phyloP scores from a whole-genome alignment of 169 alveolate genomes.

The Plasmodium vivax region DNA sequence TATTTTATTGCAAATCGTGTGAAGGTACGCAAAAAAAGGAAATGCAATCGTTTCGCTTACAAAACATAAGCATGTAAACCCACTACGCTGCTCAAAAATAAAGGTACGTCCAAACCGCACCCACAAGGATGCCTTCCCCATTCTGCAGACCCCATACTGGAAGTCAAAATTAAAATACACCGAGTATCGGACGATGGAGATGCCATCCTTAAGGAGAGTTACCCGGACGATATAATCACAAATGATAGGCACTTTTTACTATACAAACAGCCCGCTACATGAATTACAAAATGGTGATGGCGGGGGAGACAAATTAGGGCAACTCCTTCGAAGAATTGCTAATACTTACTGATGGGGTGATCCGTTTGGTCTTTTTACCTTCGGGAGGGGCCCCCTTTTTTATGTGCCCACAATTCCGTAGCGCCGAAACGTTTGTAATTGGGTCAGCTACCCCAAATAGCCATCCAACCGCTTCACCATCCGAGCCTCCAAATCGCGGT shows the following conservation, averaged over 20 bases:
- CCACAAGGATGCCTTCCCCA: neutral
- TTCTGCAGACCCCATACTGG: conserved; percentile 13
- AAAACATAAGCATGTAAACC: neutral
- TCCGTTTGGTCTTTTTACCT: neutral
- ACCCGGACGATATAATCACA: neutral
- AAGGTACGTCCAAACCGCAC: neutral
- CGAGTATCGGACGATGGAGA: neutral
- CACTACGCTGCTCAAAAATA: neutral
- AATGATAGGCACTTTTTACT: conserved; percentile 13
- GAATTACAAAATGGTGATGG: neutral
- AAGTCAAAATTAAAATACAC: conserved; percentile 42
- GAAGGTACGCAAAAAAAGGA: conserved; percentile 4
- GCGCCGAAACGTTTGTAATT: neutral
- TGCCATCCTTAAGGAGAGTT: neutral
- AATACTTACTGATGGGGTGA: neutral
- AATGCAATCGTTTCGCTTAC: neutral
- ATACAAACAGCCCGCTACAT: neutral
- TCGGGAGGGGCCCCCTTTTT: neutral
- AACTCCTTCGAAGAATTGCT: neutral
- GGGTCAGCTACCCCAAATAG: neutral
- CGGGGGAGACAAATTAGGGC: neutral
- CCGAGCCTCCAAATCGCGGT: conserved; percentile 32
- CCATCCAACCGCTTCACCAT: conserved; percentile 8
- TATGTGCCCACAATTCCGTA: neutral
- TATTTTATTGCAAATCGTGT: neutral